Percentiles rank a stretch among this genome's conserved stretches.
Evolutionary conservation across 129 eudicot species (phyloP).

Genomic region (Centella asiatica): DNA sequence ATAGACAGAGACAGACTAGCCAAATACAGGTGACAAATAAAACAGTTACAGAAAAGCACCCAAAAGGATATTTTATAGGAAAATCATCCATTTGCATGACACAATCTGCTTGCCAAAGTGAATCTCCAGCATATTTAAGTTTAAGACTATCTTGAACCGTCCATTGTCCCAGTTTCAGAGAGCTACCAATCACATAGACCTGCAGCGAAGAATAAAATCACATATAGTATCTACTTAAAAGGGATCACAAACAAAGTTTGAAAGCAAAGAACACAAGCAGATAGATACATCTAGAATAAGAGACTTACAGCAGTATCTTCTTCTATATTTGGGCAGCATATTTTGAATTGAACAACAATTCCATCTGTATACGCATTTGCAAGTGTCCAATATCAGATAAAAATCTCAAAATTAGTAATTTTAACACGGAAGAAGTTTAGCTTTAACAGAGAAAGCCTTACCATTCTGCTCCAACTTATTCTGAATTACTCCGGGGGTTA

Average conservation of each 20-base stretch:
- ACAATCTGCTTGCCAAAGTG: conserved; percentile 79
- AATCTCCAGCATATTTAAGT: conserved; percentile 76
- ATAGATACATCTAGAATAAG: conserved; percentile 8
- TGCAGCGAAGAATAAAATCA: conserved; percentile 22
- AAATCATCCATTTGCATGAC: conserved; percentile 56
- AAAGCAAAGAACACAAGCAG: not conserved
- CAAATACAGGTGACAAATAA: not conserved
- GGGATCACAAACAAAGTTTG: not conserved
- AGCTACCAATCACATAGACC: conserved; percentile 82
- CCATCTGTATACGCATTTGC: conserved; percentile 47
- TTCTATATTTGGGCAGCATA: conserved; percentile 79
- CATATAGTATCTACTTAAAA: not conserved
- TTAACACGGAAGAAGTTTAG: not conserved
- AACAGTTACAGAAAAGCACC: not conserved
- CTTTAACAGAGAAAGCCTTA: conserved; percentile 14
- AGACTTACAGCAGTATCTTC: conserved; percentile 68
- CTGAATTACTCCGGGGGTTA: conserved; percentile 37
- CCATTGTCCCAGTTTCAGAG: conserved; percentile 72
- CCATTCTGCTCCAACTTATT: conserved; percentile 50
- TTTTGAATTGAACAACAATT: conserved; percentile 66
- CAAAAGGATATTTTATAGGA: conserved; percentile 80
- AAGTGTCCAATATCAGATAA: conserved; percentile 14
- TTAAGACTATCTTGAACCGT: conserved; percentile 67
- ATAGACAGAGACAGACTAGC: conserved; percentile 3
- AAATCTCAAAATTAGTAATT: not conserved